Evolutionary conservation across 1,139 yeast species (phyloP), one percentile per base, ranked within the genome.

Genomic region (Magnusiomyces magnusii): DNA sequence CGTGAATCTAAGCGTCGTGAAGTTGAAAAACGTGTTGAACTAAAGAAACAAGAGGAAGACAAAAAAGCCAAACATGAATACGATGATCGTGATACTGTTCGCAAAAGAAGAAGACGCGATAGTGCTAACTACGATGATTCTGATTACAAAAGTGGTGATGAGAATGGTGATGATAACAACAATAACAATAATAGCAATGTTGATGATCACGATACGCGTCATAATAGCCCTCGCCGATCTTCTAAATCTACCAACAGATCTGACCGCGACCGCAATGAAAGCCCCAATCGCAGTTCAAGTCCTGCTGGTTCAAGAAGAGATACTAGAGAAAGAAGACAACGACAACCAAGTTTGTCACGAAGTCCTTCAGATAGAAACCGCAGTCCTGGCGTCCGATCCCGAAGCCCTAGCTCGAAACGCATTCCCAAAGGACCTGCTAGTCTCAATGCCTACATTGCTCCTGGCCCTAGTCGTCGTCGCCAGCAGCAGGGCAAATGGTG

Each of bases 11-110:
- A 53, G 41, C 53, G 61, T 3, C 57, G 58, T 13, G 59, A 57
- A 24, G 49, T 59, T 21, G 61, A 59, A 47, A 34, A 55, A 17
- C 56, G 59, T 13, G 54, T 59, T 31, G 56, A 57, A 25, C 47
- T 47, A 19, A 28, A 34, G n/a, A 51, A 51, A 23, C 9, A 7
- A 5, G 47, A 51, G 10, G 34, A 51, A n/a, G 47, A 51, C 42
- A 13, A 27, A n/a, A 17, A 36, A 13, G 25, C 28, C 7, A 47
- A 21, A 19, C 3, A 19, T 21, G 28, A 23, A 19, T 21, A 31
- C 36, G 36, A 31, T 31, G 36, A 31, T 31, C 13, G 36, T 13
- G 36, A 31, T 17, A 17, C n/a, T n/a, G n/a, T n/a, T n/a, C n/a
- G n/a, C n/a, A n/a, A n/a, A n/a, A n/a, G n/a, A n/a, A n/a, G n/a